phyloP scores from a whole-genome alignment of 192 early-diverging fungal species.

The Coemansia sp. region DNA sequence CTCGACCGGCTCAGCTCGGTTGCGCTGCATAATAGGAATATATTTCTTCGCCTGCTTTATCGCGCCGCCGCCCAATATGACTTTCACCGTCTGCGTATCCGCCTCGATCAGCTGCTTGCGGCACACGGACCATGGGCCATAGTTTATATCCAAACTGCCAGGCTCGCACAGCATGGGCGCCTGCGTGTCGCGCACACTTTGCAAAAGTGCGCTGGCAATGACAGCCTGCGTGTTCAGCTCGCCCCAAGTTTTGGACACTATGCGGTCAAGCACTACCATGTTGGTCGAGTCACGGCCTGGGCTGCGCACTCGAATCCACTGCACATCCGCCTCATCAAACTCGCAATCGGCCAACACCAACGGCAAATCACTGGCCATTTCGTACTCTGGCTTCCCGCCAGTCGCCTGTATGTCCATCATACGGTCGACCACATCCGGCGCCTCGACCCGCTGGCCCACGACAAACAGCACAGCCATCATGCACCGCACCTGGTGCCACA shows the following conservation, averaged over 20 bases:
- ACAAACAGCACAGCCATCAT: conserved; percentile 91
- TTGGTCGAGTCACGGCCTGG: conserved; percentile 20
- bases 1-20: conserved; percentile 39
- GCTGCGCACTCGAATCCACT: conserved; percentile 61
- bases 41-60: conserved; percentile 31
- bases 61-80: conserved; percentile 36
- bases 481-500: conserved; percentile 98
- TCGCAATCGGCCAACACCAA: conserved; percentile 87
- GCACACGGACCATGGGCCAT: conserved; percentile 25
- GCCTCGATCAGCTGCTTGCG: conserved; percentile 1
- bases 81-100: conserved; percentile 8
- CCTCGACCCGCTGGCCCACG: conserved; percentile 79
- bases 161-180: conserved; percentile 9
- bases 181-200: conserved; percentile 24
- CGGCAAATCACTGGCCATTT: conserved; percentile 88
- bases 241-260: conserved; percentile 26
- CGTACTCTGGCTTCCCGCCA: conserved; percentile 81
- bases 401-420: conserved; percentile 68
- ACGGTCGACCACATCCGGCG: conserved; percentile 64
- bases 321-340: conserved; percentile 58
- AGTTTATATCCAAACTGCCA: neutral
- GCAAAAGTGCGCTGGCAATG: conserved; percentile 40
- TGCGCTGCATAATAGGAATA: conserved; percentile 39
- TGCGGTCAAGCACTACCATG: conserved; percentile 34
- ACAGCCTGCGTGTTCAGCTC: conserved; percentile 39